These are phyloP conservation scores for Colletotrichum sp. DNA, from an alignment of 2,329 filamentous ascomycete genomes.

Conservation along the genomic window DNA sequence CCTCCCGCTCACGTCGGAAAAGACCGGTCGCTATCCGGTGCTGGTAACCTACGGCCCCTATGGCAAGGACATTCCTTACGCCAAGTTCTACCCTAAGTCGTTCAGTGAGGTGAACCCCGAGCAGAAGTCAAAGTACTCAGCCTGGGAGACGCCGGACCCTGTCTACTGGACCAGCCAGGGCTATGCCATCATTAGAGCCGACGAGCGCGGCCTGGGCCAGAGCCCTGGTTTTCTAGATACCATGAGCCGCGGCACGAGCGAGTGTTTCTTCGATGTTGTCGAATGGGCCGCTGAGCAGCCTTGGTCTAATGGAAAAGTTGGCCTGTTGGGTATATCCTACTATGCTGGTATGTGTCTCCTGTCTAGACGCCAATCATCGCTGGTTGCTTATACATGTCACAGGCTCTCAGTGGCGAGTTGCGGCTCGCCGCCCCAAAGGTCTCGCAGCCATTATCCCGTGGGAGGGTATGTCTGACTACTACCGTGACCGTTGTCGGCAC, in stretches of 20 bases:
- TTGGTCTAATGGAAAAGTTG: slow-evolving; percentile 55
- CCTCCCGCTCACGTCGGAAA: slow-evolving; percentile 31
- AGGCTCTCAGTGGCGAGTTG: slow-evolving; percentile 53
- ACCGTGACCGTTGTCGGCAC: slow-evolving; percentile 63
- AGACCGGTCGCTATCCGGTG: slow-evolving; percentile 51
- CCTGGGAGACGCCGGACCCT: slow-evolving; percentile 66
- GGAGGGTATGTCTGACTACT: slow-evolving; percentile 62
- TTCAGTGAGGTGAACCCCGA: slow-evolving; percentile 57
- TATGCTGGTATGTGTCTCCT: slow-evolving; percentile 37
- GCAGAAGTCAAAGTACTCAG: slow-evolving; percentile 58
- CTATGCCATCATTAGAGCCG: slow-evolving; percentile 60
- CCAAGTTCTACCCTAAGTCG: slow-evolving; percentile 46
- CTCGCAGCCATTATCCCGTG: slow-evolving; percentile 53
- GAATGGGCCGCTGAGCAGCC: slow-evolving; percentile 53
- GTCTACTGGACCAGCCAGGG: slow-evolving; percentile 60
- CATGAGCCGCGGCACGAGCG: slow-evolving; percentile 52
- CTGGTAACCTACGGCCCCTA: slow-evolving; percentile 77
- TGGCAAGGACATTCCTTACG: slow-evolving; percentile 74
- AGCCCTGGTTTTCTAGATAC: slow-evolving; percentile 52
- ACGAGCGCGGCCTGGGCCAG: slow-evolving; percentile 54
- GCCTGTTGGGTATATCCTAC: slow-evolving; percentile 53
- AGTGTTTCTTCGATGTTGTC: slow-evolving; percentile 53
- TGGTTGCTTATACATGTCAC: slow-evolving; percentile 18
- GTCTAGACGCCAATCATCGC: too few relatives aligned
- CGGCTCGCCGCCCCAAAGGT: slow-evolving; percentile 50